These are phyloP conservation scores for Fraxinus albicans DNA, from an alignment of 305 asterid genomes.

Conservation along the genomic window DNA sequence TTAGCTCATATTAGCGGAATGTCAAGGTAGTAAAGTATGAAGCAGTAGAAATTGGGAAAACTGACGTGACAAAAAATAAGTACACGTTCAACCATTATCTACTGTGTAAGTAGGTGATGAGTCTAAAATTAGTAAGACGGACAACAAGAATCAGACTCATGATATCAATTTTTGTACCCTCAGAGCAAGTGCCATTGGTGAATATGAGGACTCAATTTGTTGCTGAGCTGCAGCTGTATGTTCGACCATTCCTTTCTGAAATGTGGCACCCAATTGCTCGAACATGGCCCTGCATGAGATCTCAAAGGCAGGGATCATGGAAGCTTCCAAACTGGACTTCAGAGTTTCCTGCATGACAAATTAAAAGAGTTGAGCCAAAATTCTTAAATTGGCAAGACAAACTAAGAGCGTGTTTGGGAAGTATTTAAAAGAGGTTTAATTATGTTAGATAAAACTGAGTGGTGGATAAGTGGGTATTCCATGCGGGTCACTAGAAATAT, in stretches of 20 bases:
- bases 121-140: neutral
- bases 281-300: conserved; percentile 85
- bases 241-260: conserved; percentile 85
- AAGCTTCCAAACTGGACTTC: conserved; percentile 73
- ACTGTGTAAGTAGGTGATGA: neutral
- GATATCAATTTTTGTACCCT: neutral
- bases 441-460: neutral
- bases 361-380: neutral
- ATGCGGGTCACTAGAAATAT: neutral
- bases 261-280: conserved; percentile 82
- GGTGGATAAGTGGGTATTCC: neutral
- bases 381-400: neutral
- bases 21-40: conserved; percentile 9
- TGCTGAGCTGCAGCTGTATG: conserved; percentile 44
- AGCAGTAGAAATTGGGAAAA: neutral
- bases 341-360: conserved; percentile 68
- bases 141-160: neutral
- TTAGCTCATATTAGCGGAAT: neutral
- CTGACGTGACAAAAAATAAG: neutral
- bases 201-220: neutral
- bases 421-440: neutral
- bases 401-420: neutral
- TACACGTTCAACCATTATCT: neutral
- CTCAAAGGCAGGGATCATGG: conserved; percentile 85
- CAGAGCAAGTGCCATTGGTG: neutral